Base-by-base conservation (phyloP, 108 stramenopile genomes). In the Skeletonema costatum region DNA sequence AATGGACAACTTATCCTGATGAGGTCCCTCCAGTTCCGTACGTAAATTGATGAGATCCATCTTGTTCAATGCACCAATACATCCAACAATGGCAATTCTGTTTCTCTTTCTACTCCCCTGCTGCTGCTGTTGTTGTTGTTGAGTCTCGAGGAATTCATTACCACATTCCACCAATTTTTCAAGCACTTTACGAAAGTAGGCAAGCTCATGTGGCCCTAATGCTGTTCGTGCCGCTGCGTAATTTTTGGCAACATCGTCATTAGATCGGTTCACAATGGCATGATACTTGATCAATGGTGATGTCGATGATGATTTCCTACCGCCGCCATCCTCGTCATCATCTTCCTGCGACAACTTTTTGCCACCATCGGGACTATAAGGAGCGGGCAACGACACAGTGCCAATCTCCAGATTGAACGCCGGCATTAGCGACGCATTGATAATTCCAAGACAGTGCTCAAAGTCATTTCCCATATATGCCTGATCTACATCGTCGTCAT, bases 371-470 rank as follows among this genome's bases (percentile, higher is more conserved):
- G 64, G 32, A 11, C 31, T 71, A 71, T 77, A 81, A 0, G 70
- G 56, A 8, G 80, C 65, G 7, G 74, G 81, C 5, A 79, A 51
- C 44, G 70, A 77, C 46, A 89, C 83, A 31, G 89, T 90, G n/a
- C 76, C 78, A 72, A 92, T 86, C 66, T 92, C 92, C 61, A 90
- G 68, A 17, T 88, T 86, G 73, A 92, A 90, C 10, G 73, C 88
- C 1, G 83, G 58, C 41, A 74, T 71, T 21, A 92, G 81, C 19
- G 79, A 82, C 17, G 63, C 73, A 69, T 92, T 92, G 81, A 92
- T 90, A 44, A 73, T 73, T 1, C 78, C 77, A 32, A 92, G 82
- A 30, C 76, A 80, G 36, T 88, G 77, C 32, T 89, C 78, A 44
- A 86, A 66, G 14, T 64, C 13, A 25, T 73, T 60, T 16, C 78